Evolutionary conservation across 306 rosid genomes (phyloP).

Genomic region (Alnus glutinosa): DNA sequence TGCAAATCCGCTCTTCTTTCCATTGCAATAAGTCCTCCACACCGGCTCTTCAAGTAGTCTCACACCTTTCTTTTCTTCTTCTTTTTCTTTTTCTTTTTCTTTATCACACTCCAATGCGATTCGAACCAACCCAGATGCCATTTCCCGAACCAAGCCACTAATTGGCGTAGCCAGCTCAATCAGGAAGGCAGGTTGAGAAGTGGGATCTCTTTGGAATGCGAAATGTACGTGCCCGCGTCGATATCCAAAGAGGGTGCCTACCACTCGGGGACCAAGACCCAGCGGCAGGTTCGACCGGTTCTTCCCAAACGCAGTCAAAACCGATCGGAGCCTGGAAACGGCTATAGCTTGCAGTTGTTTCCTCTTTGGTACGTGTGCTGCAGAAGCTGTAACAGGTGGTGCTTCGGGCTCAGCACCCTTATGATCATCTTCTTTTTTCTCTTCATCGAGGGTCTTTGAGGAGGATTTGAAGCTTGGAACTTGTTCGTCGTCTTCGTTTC

Average conservation of each 20-base stretch:
- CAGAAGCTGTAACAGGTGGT: constrained; percentile 2
- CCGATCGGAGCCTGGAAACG: constrained; percentile 71
- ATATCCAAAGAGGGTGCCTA: constrained; percentile 89
- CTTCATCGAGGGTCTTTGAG: constrained; percentile 40
- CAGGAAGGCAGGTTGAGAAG: constrained; percentile 75
- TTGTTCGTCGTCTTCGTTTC: constrained; percentile 57
- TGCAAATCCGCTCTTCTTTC: constrained; percentile 91
- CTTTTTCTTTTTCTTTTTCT: constrained; percentile 44
- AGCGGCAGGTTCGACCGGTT: constrained; percentile 58
- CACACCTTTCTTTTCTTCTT: constrained; percentile 37
- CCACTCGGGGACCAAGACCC: constrained; percentile 72
- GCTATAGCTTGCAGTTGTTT: constrained; percentile 70
- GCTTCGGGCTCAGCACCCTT: constrained; percentile 20
- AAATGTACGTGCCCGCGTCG: constrained; percentile 91
- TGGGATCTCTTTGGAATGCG: constrained; percentile 82
- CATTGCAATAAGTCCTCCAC: constrained; percentile 96
- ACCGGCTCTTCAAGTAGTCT: constrained; percentile 74
- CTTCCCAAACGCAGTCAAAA: constrained; percentile 64
- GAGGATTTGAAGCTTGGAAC: constrained; percentile 46
- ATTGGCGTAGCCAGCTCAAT: constrained; percentile 94
- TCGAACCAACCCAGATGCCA: constrained; percentile 97
- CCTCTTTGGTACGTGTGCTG: constrained; percentile 38
- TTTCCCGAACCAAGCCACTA: constrained; percentile 86
- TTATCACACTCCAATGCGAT: constrained; percentile 93
- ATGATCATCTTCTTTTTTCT: constrained; percentile 27